Base-by-base conservation (phyloP, 306 rosid genomes). In the Prunus dulcis region DNA sequence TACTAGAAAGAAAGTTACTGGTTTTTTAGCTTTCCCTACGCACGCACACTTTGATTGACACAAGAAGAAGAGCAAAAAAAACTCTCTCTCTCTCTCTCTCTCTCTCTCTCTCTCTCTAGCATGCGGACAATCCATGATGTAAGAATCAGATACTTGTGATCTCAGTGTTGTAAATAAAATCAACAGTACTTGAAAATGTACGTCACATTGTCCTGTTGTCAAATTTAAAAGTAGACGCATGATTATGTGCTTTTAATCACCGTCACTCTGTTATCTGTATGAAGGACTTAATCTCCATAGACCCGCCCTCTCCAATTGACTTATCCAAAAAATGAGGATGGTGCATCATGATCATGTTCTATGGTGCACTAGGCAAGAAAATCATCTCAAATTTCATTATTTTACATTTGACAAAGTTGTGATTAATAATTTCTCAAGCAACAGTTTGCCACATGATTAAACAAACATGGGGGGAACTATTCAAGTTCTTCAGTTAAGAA, bases 141-240 rank as follows among this genome's bases (percentile, higher is more conserved):
- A 38, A 78, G 87, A 83, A 85, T 84, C 85, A 71, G 82, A 89
- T 85, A 68, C 88, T 79, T 70, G 51, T 64, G 45, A 79, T 46
- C 25, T 43, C 72, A 66, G 34, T 75, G 71, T 67, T 28, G 62
- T 81, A 72, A 79, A 53, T 73, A n/a, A 74, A 38, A 66, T 72
- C 45, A 66, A 53, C 51, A 49, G 60, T 56, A 64, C 38, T 82
- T 73, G 63, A 79, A 71, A 69, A 18, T 75, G 66, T 75, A 28
- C 69, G 25, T 74, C 81, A 76, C 52, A 52, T 80, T 82, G 58
- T 74, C 72, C 41, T 76, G 65, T 14, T 12, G 19, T 10, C 9
- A 75, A 77, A 71, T 79, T 72, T 81, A 57, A 75, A 80, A 43
- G 32, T 66, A 72, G 55, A 73, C 47, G 71, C 63, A 78, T 38